Evolutionary conservation across 2,329 filamentous ascomycete genomes (phyloP), one percentile per base, ranked within the genome.

Genomic region (Paecilomyces sp.): DNA sequence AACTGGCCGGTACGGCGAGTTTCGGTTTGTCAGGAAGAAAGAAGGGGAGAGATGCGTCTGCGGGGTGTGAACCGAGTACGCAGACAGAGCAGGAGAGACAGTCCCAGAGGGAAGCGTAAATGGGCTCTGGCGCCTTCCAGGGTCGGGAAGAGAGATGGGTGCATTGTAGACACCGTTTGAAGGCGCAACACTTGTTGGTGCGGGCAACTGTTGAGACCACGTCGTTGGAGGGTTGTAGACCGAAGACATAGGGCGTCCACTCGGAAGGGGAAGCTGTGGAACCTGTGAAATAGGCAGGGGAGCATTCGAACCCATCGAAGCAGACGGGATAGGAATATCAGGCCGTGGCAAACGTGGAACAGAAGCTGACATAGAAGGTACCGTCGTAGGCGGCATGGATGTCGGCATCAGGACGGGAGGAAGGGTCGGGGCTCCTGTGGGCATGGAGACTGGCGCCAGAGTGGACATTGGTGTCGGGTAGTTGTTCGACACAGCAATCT

Each of bases 1-100:
- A 47, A 97, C 88, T 1, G 93, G 93, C 64, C 91, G 90, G 75
- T 97, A 97, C 2, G 94, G 94, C 58, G 93, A 97, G 63, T 90
- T 88, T 59, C 94, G 85, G 71, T 96, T 91, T 69, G 90, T 89
- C 41, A 97, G 81, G 75, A 95, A 95, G 68, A 91, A 85, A 11
- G 90, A 92, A 0, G 93, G 93, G 33, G 94, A 97, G 64, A 94
- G 84, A 33, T 90, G 88, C 53, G 86, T 85, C 5, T 88, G 87
- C 8, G 86, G 77, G 2, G 84, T 83, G 53, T 81, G 78, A 6
- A 78, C 79, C 57, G 83, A 89, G 24, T 84, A 81, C 15, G 86
- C 84, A n/a, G 82, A 83, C n/a, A 88, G 73, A 0, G 86, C 86
- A 0, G 91, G 92, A 0, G 90, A 93, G 0, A 81, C 80, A 9